Percentiles rank a stretch among this genome's conserved stretches.
Evolutionary conservation across 1,139 yeast species (phyloP).

Genomic region (Hanseniaspora gamundiae): DNA sequence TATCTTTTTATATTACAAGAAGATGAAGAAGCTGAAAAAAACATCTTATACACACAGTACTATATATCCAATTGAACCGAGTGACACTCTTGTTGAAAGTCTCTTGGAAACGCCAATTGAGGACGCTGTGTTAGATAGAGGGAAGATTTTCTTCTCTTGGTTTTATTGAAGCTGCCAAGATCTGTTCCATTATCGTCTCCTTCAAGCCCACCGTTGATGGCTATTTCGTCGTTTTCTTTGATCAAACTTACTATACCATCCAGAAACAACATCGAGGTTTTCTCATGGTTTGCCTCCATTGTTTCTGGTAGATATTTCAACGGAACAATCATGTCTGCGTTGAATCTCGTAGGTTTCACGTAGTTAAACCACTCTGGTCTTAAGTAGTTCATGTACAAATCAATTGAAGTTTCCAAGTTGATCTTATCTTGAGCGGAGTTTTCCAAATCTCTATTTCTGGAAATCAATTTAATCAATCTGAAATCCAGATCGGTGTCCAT

Average conservation of each 20-base stretch:
- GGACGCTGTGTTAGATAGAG: not conserved
- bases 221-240: slow-evolving; percentile 14
- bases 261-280: slow-evolving; percentile 56
- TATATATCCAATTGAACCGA: not conserved
- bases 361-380: slow-evolving; percentile 67
- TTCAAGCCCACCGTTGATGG: not conserved
- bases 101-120: not conserved
- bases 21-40: too few relatives aligned
- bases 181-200: not conserved
- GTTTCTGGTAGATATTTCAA: slow-evolving; percentile 31
- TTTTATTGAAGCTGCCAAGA: not conserved
- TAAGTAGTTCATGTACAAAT: slow-evolving; percentile 50
- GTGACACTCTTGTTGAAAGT: not conserved
- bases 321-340: slow-evolving; percentile 75
- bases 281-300: slow-evolving; percentile 34
- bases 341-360: slow-evolving; percentile 63
- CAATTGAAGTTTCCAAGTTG: slow-evolving; percentile 40
- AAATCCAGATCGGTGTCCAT: slow-evolving; percentile 84
- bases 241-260: slow-evolving; percentile 51
- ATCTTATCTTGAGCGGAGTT: slow-evolving; percentile 14
- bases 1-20: not conserved
- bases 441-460: slow-evolving; percentile 23
- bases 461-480: slow-evolving; percentile 65
- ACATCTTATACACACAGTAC: not conserved
- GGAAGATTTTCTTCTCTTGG: slow-evolving; percentile 1